Percentiles rank a stretch among this genome's conserved stretches.
phyloP scores from a whole-genome alignment of 371 early-diverging fungal genomes.

The Mycotypha africana region DNA sequence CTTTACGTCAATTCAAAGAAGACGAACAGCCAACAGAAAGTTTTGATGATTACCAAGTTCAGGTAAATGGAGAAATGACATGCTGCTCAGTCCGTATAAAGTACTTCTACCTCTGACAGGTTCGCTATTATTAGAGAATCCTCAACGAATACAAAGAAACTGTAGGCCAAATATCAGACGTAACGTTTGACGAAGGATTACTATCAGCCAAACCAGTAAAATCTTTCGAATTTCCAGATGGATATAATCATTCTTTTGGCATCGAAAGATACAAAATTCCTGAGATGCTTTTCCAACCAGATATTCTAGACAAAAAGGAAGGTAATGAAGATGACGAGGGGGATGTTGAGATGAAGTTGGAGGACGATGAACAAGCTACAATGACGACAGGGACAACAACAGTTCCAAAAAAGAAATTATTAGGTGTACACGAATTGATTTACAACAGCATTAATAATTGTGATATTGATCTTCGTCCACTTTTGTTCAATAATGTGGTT shows the following conservation, averaged over 20 bases:
- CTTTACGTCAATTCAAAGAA: constrained; percentile 44
- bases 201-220: constrained; percentile 60
- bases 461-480: constrained; percentile 85
- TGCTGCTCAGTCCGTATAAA: too few relatives aligned
- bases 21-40: constrained; percentile 57
- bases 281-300: constrained; percentile 70
- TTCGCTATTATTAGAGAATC: constrained; percentile 46
- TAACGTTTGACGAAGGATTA: constrained; percentile 58
- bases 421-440: constrained; percentile 66
- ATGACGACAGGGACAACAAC: too few relatives aligned
- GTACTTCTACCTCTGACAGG: too few relatives aligned
- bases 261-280: constrained; percentile 76
- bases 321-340: background rate
- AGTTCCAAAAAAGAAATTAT: background rate
- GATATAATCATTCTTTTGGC: constrained; percentile 82
- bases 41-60: constrained; percentile 62
- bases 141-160: constrained; percentile 91
- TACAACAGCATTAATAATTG: constrained; percentile 64
- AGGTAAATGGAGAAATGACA: too few relatives aligned
- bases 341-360: constrained; percentile 9
- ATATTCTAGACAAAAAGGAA: background rate
- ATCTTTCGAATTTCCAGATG: constrained; percentile 92
- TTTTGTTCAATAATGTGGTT: constrained; percentile 75
- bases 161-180: constrained; percentile 78
- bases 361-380: too few relatives aligned